Evolutionary conservation across 257 asterid species (phyloP), one percentile per base, ranked within the genome.

Genomic region (Plantago ovata): DNA sequence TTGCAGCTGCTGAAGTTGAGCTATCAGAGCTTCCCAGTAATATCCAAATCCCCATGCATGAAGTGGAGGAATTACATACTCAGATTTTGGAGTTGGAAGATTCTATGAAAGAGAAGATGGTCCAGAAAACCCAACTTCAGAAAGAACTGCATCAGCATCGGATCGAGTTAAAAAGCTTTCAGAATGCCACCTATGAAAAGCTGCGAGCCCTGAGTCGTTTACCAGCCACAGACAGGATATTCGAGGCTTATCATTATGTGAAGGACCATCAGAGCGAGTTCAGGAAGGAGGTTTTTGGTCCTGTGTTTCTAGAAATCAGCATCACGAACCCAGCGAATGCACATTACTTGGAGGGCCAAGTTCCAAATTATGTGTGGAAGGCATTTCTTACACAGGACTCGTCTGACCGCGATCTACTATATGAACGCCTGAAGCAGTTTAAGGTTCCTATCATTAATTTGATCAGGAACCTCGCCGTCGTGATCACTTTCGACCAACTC

Each of bases 201-300:
- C 70, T 92, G 68, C 80, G 68, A 16, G 96, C 91, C 15, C 78
- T 92, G 70, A 77, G 47, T 54, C 82, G 47, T 28, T 28, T 28
- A 56, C 71, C 80, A 60, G 96, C 96, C 45, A 86, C 89, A 47
- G 87, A 75, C 20, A 85, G 65, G 82, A 92, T 92, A 67, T 81
- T 79, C 71, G 95, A 84, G 68, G 98, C 98, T 60, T 81, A 83
- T 81, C 70, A 75, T 33, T 92, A 90, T 95, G 98, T 92, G 40
- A 85, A 82, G 74, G 82, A 85, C 56, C 87, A 92, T 75, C 81
- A 77, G 15, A 52, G 70, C 16, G 63, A 72, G 68, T 88, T 92
- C 76, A 88, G 76, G 21, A 77, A 72, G 71, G 90, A 84, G 64
- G 94, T 85, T 16, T 88, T 74, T 71, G 98, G 98, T 56, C 98